Base-by-base conservation (phyloP, 2,329 filamentous ascomycete genomes). In the Cordyceps farinosa region DNA sequence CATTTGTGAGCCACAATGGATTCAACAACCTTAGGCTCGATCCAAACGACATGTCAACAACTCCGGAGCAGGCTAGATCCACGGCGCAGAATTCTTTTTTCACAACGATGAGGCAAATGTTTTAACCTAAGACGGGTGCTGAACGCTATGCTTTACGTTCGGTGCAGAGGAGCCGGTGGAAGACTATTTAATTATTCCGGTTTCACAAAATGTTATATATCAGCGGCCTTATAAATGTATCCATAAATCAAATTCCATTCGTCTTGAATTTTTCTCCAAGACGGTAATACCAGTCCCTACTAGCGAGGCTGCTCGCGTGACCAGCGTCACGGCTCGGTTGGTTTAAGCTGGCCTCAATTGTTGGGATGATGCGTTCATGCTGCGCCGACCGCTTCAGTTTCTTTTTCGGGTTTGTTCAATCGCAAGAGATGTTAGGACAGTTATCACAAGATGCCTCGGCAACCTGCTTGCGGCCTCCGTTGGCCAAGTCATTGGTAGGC, bases 21-120 rank as follows among this genome's bases (percentile, higher is more conserved):
- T 61, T 61, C 22, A 40, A 51, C 9, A 61, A 54, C 5, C 7
- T 61, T 6, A 36, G 48, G 5, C 59, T 50, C 2, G 44, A 61
- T 44, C 36, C 59, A 17, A 22, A 48, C 7, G 50, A 42, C 30
- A 38, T 54, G 15, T 38, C 36, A 40, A 61, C 30, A 40, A 61
- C 30, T 11, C 59, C 27, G 9, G 59, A 61, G 10, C 59, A 61
- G 59, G 40, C 47, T 11, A 34, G 40, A 42, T 27, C 6, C 13
- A 32, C 22, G 8, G 50, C 50, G 40, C 59, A 61, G 15, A 30
- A 27, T 17, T 10, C 11, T 6, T 54, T 61, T 10, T 61, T 36
- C 22, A 11, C n/a, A 15, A 45, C 36, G 6, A 54, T 61, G 50
- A 34, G 59, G 51, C 30, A 54, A 22, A 61, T 61, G 59, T 61